Conservation (phyloP, 495 filamentous ascomycete species). For the Hypoxylon fuscum region DNA sequence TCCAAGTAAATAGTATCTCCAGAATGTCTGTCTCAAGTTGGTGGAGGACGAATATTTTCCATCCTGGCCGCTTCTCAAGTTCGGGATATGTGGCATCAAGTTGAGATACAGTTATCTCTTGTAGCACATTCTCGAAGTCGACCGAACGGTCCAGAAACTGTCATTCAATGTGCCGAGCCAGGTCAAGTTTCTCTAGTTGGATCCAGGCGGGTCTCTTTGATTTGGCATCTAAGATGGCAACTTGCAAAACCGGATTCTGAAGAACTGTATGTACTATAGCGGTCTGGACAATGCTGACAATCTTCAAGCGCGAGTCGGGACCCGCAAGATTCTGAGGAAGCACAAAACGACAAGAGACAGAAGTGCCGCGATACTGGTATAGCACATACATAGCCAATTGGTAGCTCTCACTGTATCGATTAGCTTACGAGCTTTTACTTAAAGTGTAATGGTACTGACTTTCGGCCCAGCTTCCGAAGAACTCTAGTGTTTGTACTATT, state of each 20-base stretch:
- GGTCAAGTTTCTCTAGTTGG: conserved; percentile 33
- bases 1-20: conserved; percentile 40
- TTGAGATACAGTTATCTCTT: conserved; percentile 19
- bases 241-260: conserved; percentile 33
- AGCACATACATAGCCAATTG: conserved; percentile 37
- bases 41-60: conserved; percentile 42
- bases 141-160: background rate
- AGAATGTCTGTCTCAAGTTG: conserved; percentile 8
- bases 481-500: background rate
- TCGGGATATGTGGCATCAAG: conserved; percentile 24
- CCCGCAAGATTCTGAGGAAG: conserved; percentile 15
- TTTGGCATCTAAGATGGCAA: conserved; percentile 33
- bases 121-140: conserved; percentile 14
- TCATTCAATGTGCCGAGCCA: conserved; percentile 29
- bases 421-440: background rate
- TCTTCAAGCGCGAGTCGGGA: conserved; percentile 4
- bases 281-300: conserved; percentile 9
- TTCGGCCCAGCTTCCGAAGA: background rate
- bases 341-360: conserved; percentile 30
- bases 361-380: conserved; percentile 33
- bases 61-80: conserved; percentile 28
- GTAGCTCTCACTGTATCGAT: conserved; percentile 9
- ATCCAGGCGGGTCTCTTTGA: conserved; percentile 24
- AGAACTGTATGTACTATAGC: conserved; percentile 29
- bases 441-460: background rate